These are phyloP conservation scores for Eucalyptus marginata DNA, from an alignment of 345 rosid species.

Conservation along the genomic window DNA sequence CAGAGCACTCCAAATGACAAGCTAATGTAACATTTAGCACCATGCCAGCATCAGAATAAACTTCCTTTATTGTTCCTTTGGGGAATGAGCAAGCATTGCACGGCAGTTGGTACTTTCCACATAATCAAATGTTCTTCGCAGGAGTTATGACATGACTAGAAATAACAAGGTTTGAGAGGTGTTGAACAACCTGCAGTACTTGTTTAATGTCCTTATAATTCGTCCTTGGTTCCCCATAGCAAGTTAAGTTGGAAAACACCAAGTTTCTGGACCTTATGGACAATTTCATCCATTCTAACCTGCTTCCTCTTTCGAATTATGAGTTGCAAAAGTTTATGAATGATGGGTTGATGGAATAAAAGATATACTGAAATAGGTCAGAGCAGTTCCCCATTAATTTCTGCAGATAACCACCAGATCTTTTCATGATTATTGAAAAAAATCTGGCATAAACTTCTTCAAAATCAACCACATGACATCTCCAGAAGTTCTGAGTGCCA, in stretches of 20 bases:
- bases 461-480: not conserved
- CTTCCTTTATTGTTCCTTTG: not conserved
- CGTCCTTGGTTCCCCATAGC: not conserved
- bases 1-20: not conserved
- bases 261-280: not conserved
- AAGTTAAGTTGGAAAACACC: not conserved
- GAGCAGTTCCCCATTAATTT: not conserved
- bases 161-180: not conserved
- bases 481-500: not conserved
- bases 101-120: not conserved
- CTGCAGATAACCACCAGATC: not conserved
- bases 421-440: not conserved
- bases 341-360: not conserved
- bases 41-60: not conserved
- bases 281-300: not conserved
- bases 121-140: not conserved
- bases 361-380: not conserved
- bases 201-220: not conserved
- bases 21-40: not conserved
- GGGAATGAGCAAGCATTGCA: not conserved
- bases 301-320: not conserved
- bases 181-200: not conserved
- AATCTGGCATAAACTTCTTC: not conserved
- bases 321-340: not conserved
- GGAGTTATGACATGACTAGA: not conserved